A percentile compares a stretch with the other conserved stretches of the same genome.
These are phyloP conservation scores for Carex littledalei DNA, from an alignment of 176 grass and related monocot genomes.

Conservation along the genomic window DNA sequence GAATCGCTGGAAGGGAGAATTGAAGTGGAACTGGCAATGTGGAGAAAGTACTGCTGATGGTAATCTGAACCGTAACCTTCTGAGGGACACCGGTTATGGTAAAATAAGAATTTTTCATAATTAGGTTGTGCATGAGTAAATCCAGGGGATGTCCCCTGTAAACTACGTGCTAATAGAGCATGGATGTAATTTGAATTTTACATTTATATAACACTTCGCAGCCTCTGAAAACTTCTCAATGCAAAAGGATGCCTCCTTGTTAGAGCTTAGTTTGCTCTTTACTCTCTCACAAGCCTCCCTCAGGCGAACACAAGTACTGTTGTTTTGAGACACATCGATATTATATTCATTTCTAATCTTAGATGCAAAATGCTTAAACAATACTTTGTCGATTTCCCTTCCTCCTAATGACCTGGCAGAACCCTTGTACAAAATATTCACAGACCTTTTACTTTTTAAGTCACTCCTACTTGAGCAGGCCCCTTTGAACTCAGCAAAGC, in stretches of 20 bases:
- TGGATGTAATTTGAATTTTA: no score
- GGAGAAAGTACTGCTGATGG: no score
- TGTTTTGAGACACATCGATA: conserved; percentile 71
- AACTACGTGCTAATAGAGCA: no score
- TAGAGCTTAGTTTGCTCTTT: conserved; percentile 40
- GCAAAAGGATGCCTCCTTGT: conserved; percentile 48
- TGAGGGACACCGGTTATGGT: no score
- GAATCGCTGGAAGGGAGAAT: no score
- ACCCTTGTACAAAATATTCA: conserved; percentile 43
- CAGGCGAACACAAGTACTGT: conserved; percentile 18
- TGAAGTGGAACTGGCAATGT: neutral
- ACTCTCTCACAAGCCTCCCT: neutral
- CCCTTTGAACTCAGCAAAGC: conserved; percentile 35
- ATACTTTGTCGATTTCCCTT: conserved; percentile 54
- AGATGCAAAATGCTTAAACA: conserved; percentile 19
- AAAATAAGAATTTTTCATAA: no score
- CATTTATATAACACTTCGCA: no score
- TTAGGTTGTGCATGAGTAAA: no score
- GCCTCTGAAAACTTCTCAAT: conserved; percentile 70
- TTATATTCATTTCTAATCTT: conserved; percentile 65
- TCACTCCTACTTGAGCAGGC: accelerated
- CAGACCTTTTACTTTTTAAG: neutral
- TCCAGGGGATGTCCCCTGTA: no score
- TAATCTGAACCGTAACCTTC: no score
- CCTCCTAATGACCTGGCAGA: conserved; percentile 66